Evolutionary conservation across 768 basidiomycete species (phyloP), one percentile per base, ranked within the genome.

Genomic region (Suillus paluster): DNA sequence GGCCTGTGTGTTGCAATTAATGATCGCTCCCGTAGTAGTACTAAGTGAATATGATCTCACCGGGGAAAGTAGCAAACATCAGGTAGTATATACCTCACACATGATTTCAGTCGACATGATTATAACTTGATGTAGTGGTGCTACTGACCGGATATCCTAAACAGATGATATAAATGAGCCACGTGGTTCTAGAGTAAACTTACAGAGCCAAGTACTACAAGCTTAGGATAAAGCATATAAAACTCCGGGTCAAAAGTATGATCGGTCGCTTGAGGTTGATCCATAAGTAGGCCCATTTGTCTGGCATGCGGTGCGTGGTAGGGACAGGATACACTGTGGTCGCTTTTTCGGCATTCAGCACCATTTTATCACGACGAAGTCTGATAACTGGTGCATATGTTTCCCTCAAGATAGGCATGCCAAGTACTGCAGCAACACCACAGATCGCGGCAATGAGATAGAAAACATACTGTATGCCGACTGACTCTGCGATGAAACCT

Each of bases 321-420:
- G 78, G 68, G 53, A 73, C 68, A 5, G 76, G 72, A 52, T 78
- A 74, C 7, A 64, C 45, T 21, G 70, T 64, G 9, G 66, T 67
- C 1, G 74, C 75, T 63, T 80, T 81, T 67, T 88, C 88, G 0
- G 73, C 76, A 67, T 88, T 84, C 4, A 59, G 71, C 10, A 73
- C 63, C 27, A 69, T 67, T 54, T 71, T 71, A 4, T 79, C 80
- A n/a, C 75, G 75, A 23, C 83, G 80, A 30, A 80, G 67, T 17
- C 86, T 85, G 44, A 94, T 81, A 45, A 90, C 78, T 1, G 92
- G 92, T 0, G 82, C 86, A 68, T 92, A 94, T 0, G 92, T 92
- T 73, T 94, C 92, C 33, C 77, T 78, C 21, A 91, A 75, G 42
- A 90, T 69, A 12, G 89, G 86, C 23, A 91, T 81, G 7, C 83